Base-by-base conservation (phyloP, 441 rosid genomes). In the Euphorbia neoarborescens region DNA sequence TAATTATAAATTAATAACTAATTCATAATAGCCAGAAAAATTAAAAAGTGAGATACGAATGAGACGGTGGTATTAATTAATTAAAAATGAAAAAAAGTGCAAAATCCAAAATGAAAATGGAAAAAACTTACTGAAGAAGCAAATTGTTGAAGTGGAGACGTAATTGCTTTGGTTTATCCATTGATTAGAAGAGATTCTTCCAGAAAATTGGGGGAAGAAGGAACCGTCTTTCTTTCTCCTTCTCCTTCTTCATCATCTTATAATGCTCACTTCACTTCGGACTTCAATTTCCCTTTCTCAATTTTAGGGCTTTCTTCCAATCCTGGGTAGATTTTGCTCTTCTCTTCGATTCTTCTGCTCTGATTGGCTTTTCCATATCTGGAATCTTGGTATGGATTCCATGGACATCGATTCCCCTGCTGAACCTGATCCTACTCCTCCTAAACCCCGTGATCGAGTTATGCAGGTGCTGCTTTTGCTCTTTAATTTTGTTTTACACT, bases 341-440 rank as follows among this genome's bases (percentile, higher is more conserved):
- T 84, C 86, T 71, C 77, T 85, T 76, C 81, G 81, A 46, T 69
- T 74, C 20, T 60, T 57, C 65, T 86, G 86, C 71, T 78, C 83
- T 20, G 88, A 81, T 71, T 84, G 84, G 78, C 71, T 85, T 59
- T 61, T 79, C 56, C 82, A 80, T 66, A 62, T 70, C 72, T 82
- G 81, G 71, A 72, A 80, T 73, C 76, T 75, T 70, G 71, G 11
- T 20, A 67, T 68, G 72, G 76, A 73, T 30, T 65, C 65, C 63
- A 91, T 91, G 97, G 96, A 91, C 58, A 70, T 81, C 62, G 90
- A 91, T 73, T 79, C 82, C 22, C 81, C 85, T 38, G 50, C 80
- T 38, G 84, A 78, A 46, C 74, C 84, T 28, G 30, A 37, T 72
- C 77, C 25, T 46, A 0, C 32, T 28, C 57, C 77, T 72, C 69